Evolutionary conservation across 192 early-diverging fungal species (phyloP).

Genomic region (Backusella tarrabulga): DNA sequence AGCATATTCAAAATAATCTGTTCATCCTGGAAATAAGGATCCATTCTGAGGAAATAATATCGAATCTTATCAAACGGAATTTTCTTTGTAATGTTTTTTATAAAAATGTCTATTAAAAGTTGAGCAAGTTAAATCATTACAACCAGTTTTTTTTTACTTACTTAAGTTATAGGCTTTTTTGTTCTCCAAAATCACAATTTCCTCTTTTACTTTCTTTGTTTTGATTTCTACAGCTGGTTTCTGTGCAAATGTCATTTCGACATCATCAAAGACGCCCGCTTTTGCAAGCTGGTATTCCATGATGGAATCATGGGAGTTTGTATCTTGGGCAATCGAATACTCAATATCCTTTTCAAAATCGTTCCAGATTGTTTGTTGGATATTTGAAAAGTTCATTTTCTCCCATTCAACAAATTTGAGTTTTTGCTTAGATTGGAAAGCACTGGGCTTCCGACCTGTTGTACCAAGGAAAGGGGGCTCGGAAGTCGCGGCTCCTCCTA

Average conservation of each 20-base stretch:
- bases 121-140: too few relatives aligned
- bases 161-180: conserved; percentile 65
- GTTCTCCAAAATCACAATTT: conserved; percentile 62
- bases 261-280: conserved; percentile 34
- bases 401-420: conserved; percentile 80
- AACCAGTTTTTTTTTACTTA: conserved; percentile 29
- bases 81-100: conserved; percentile 46
- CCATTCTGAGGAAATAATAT: conserved; percentile 59
- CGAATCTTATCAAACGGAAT: conserved; percentile 68
- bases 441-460: conserved; percentile 27
- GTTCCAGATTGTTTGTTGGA: conserved; percentile 66
- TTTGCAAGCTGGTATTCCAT: conserved; percentile 33
- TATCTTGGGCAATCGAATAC: not conserved
- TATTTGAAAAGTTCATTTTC: conserved; percentile 62
- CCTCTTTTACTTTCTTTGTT: conserved; percentile 32
- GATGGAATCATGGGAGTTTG: conserved; percentile 1
- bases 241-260: conserved; percentile 33
- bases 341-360: conserved; percentile 15
- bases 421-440: conserved; percentile 62
- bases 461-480: conserved; percentile 40
- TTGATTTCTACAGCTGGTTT: conserved; percentile 45
- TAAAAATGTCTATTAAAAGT: conserved; percentile 27
- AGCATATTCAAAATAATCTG: conserved; percentile 48
- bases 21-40: conserved; percentile 56
- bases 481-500: not conserved